Conservation (phyloP, 2,329 filamentous ascomycete species). For the Arachnomyces sp. region DNA sequence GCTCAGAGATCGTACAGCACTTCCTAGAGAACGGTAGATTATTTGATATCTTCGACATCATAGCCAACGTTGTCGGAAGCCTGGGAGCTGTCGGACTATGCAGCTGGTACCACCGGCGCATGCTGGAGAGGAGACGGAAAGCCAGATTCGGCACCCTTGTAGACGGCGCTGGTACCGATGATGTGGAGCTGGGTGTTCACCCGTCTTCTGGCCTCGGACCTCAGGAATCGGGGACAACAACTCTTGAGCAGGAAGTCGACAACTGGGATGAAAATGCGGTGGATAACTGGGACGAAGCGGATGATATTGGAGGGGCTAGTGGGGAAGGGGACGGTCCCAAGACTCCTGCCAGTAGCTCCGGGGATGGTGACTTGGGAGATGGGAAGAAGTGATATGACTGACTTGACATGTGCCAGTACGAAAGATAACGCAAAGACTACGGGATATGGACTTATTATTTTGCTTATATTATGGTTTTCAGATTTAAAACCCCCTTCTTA, state of each 20-base stretch:
- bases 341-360: conserved; percentile 17
- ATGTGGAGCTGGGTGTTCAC: conserved; percentile 70
- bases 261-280: conserved; percentile 87
- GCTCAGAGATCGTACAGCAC: conserved; percentile 51
- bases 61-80: conserved; percentile 79
- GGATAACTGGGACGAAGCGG: conserved; percentile 58
- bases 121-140: conserved; percentile 78
- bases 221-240: conserved; percentile 29
- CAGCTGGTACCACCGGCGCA: conserved; percentile 89
- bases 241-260: conserved; percentile 75
- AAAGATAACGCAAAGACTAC: conserved; percentile 1
- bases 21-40: conserved; percentile 65
- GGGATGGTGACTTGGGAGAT: conserved; percentile 15
- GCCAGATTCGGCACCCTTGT: conserved; percentile 63
- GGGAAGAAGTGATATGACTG: conserved; percentile 28
- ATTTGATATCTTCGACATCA: conserved; percentile 76
- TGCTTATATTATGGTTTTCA: too few relatives aligned
- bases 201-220: conserved; percentile 6
- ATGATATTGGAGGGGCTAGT: conserved; percentile 25
- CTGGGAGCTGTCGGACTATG: conserved; percentile 64
- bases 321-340: conserved; percentile 17
- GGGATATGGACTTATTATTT: too few relatives aligned
- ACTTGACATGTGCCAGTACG: background rate
- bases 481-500: too few relatives aligned
- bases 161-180: conserved; percentile 39